A percentile compares a stretch with the other conserved stretches of the same genome.
These are phyloP conservation scores for Bruguiera gymnorhiza DNA, from an alignment of 345 rosid species.

Conservation along the genomic window DNA sequence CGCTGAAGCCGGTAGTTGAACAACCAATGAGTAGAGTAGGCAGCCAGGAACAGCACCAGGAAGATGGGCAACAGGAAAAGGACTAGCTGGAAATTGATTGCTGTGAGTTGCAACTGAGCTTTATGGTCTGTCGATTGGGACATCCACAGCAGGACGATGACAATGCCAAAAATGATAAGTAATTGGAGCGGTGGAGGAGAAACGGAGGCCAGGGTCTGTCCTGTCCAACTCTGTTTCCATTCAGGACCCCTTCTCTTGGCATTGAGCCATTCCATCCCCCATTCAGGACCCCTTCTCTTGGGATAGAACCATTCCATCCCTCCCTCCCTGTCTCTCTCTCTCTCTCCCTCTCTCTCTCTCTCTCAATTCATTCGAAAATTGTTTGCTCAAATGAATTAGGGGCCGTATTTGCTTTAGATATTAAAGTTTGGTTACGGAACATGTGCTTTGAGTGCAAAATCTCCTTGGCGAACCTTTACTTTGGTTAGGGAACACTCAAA, in stretches of 20 bases:
- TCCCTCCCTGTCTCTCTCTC: neutral
- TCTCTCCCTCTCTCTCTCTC: neutral
- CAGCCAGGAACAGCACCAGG: constrained; percentile 28
- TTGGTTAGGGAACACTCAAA: constrained; percentile 18
- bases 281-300: constrained; percentile 47
- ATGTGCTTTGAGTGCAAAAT: constrained; percentile 26
- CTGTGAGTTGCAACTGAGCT: constrained; percentile 29
- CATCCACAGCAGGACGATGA: constrained; percentile 42
- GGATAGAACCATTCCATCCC: constrained; percentile 54
- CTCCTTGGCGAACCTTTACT: constrained; percentile 5
- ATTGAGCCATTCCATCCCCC: constrained; percentile 48
- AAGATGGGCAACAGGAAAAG: constrained; percentile 38
- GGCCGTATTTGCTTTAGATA: neutral
- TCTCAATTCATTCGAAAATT: constrained; percentile 2
- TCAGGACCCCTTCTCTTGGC: constrained; percentile 51
- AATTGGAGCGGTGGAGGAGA: constrained; percentile 42
- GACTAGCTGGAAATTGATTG: constrained; percentile 38
- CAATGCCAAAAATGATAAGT: constrained; percentile 47
- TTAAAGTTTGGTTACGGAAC: constrained; percentile 1
- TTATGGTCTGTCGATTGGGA: constrained; percentile 28
- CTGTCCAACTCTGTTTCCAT: constrained; percentile 56
- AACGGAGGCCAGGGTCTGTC: constrained; percentile 35
- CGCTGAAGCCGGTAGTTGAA: constrained; percentile 15
- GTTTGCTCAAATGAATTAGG: neutral
- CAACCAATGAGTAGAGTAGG: constrained; percentile 22